A percentile compares a stretch with the other conserved stretches of the same genome.
phyloP scores from a whole-genome alignment of 2,329 filamentous ascomycete genomes.

The Chaetothyriales sp. region DNA sequence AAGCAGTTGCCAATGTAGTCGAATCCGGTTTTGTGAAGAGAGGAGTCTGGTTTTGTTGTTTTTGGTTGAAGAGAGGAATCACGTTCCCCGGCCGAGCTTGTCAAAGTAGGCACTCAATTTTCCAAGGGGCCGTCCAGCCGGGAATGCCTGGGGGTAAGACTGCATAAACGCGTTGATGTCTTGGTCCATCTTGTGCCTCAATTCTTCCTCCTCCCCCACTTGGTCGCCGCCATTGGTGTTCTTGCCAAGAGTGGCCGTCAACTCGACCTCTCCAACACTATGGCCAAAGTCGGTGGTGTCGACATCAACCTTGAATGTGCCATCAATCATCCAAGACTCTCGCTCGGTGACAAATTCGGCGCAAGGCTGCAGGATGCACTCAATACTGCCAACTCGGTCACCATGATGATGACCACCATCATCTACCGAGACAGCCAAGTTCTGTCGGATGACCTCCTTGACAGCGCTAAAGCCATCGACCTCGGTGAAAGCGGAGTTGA shows the following conservation, averaged over 20 bases:
- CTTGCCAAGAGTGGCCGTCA: slow-evolving; percentile 14
- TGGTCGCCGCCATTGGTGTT: not conserved
- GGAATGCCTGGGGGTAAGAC: slow-evolving; percentile 1
- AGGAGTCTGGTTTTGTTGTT: no score
- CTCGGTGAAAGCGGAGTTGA: slow-evolving; percentile 20
- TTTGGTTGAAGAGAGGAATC: not conserved
- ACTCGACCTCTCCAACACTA: slow-evolving; percentile 22
- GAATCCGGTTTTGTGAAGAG: not conserved
- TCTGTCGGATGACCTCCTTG: not conserved
- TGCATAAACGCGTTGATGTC: slow-evolving; percentile 2
- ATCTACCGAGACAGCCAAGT: slow-evolving; percentile 1
- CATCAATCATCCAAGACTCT: slow-evolving; percentile 19
- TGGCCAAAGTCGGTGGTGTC: slow-evolving; percentile 24
- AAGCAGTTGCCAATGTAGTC: not conserved
- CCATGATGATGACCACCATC: not conserved
- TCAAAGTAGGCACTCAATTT: slow-evolving; percentile 4
- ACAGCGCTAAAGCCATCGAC: slow-evolving; percentile 5
- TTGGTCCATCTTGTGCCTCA: not conserved
- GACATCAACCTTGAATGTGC: slow-evolving; percentile 20
- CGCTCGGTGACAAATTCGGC: slow-evolving; percentile 19
- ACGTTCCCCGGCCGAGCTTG: not conserved
- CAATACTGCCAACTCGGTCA: slow-evolving; percentile 1
- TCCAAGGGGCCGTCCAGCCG: not conserved
- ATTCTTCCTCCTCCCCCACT: not conserved
- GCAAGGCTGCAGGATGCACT: slow-evolving; percentile 7